Evolutionary conservation across 768 basidiomycete species (phyloP), one percentile per base, ranked within the genome.

Genomic region (Pisolithus tinctorius): DNA sequence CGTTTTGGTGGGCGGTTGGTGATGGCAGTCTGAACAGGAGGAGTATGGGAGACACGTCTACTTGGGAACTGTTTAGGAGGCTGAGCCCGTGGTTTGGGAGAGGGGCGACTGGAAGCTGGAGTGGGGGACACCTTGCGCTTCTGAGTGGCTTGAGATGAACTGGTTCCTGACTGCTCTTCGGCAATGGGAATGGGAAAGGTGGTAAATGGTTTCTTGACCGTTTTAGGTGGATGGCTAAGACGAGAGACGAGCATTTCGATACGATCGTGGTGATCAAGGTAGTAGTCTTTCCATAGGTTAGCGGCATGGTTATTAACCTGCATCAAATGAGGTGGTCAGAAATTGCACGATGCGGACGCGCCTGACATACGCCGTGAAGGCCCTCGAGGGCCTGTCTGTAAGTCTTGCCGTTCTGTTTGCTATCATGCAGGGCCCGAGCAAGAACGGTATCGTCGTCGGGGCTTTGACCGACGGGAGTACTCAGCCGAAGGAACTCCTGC

Each of bases 281-380:
- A 89, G 61, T 87, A 87, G 58, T 89, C 87, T 60, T 88, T 88
- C 86, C 86, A 89, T 23, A 84, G 66, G 62, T 74, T 81, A 36
- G 84, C 77, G 10, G 70, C 63, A 37, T 78, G 75, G 26, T 71
- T 70, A 40, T 78, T 74, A 44, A 72, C 64, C 75, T 76, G 31
- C 49, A 45, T 30, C 25, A 45, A 27, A 25, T 58, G 4, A 56
- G 52, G 1, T 44, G 52, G 2, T 44, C 39, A 52, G 31, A 55
- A 13, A 26, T 23, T 29, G 50, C 30, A 34, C 20, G 40, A 42
- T 23, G 26, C 23, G n/a, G 20, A 40, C 6, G 51, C 48, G 40
- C 17, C 2, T 10, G 49, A 69, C 80, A 57, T 62, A 86, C 85
- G 30, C 82, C 81, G 59, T 87, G 84, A 16, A 88, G 67, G 42